Conservation (phyloP, 140 eudicot species). For the Ambrosia hybrid region DNA sequence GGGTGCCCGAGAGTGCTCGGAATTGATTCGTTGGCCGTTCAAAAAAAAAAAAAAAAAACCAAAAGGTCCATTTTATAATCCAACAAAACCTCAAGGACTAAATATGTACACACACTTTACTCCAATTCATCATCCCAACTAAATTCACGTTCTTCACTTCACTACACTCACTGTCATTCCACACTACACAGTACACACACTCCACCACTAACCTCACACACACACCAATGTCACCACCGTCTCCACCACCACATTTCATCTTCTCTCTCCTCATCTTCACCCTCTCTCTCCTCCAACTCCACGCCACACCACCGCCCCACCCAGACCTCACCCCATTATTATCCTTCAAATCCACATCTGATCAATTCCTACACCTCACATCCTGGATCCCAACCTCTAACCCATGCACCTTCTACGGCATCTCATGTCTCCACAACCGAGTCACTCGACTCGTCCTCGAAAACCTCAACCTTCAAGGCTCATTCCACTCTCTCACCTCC, state of each 20-base stretch:
- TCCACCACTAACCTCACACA: constrained; percentile 15
- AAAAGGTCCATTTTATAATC: not conserved
- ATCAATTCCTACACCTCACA: constrained; percentile 42
- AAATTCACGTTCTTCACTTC: constrained; percentile 29
- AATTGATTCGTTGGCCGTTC: no score
- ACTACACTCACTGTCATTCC: constrained; percentile 10
- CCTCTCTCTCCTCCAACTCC: constrained; percentile 37
- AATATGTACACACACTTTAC: not conserved
- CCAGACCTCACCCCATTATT: constrained; percentile 56
- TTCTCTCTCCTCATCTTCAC: constrained; percentile 30
- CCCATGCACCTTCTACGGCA: constrained; percentile 60
- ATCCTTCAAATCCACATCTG: constrained; percentile 62
- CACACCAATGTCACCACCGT: constrained; percentile 34
- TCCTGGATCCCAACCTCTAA: constrained; percentile 53
- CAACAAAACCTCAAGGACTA: not conserved
- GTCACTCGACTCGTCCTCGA: constrained; percentile 79
- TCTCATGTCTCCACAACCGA: constrained; percentile 64
- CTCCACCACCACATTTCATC: constrained; percentile 10
- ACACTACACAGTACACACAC: not conserved
- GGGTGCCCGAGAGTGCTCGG: no score
- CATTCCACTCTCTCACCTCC: constrained; percentile 43
- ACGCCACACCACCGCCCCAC: constrained; percentile 35
- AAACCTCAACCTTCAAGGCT: constrained; percentile 47
- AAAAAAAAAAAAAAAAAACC: no score
- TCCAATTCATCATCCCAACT: constrained; percentile 20